Base-by-base conservation (phyloP, 1,284 basidiomycete genomes). In the Moesziomyces parantarcticus region DNA sequence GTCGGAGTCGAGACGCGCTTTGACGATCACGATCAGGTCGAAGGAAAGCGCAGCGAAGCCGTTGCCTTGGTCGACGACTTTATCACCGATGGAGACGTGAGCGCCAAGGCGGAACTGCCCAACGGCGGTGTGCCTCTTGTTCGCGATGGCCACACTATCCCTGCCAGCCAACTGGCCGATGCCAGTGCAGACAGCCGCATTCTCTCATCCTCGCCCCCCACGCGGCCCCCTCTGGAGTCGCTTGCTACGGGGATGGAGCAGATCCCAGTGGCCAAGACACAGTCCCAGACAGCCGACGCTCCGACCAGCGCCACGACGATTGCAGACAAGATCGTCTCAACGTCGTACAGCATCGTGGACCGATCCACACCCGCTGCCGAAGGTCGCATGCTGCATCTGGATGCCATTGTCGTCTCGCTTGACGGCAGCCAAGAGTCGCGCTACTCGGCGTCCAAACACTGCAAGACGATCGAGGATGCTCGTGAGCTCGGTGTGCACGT, bases 1-100 rank as follows among this genome's bases (percentile, higher is more conserved):
- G 94, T 98, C n/a, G 95, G 96, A 18, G 91, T 93, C 32, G 87
- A 88, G 60, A 91, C 89, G 58, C 73, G 50, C 73, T 81, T 83
- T 44, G 72, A 75, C 11, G 81, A 83, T 50, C 78, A 83, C 55
- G 71, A 67, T 9, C 62, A 64, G 42, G 56, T 79, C 23, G 81
- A 83, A 41, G 77, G 75, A 5, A 48, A 54, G 53, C 57, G 77
- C n/a, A 72, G 72, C 51, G 81, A 82, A 58, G 68, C 68, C 2
- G 45, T 73, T 7, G 61, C 60, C 18, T 54, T 75, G 9, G 68
- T 77, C 18, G 73, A 76, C 23, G 52, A 69, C 40, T 66, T 70
- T 50, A 50, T 70, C 20, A 67, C 60, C 20, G 54, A 70, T n/a
- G 61, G 61, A 36, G 61, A 74, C 41, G 59, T 52, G 3, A 43